These are phyloP conservation scores for Pestalotiopsis sp. DNA, from an alignment of 2,329 filamentous ascomycete species.

Conservation along the genomic window DNA sequence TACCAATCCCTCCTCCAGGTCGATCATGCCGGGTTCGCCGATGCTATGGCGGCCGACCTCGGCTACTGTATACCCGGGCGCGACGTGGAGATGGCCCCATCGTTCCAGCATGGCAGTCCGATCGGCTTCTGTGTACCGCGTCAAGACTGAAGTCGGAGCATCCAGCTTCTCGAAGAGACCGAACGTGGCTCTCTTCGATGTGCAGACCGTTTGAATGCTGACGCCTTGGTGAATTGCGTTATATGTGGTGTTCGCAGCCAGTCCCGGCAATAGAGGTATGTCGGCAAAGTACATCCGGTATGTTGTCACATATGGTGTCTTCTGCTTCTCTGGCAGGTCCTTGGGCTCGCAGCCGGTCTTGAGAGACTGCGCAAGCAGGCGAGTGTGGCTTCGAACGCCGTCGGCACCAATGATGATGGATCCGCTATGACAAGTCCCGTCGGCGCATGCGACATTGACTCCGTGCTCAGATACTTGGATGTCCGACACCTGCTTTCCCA, in stretches of 20 bases:
- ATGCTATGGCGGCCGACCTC: neutral
- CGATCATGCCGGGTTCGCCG: neutral
- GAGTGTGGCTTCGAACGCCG: neutral
- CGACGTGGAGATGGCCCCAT: slow-evolving; percentile 3
- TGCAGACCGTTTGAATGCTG: slow-evolving; percentile 2
- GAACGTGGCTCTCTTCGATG: slow-evolving; percentile 5
- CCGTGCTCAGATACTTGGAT: neutral
- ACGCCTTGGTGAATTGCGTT: slow-evolving; percentile 1
- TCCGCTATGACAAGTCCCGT: neutral
- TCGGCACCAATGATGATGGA: neutral
- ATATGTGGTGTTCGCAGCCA: neutral
- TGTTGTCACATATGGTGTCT: neutral
- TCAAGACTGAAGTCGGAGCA: neutral
- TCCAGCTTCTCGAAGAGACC: neutral
- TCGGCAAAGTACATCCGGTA: neutral
- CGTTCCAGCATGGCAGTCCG: neutral
- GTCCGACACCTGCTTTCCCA: neutral
- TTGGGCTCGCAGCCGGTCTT: neutral
- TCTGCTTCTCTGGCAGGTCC: neutral
- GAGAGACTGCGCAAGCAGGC: neutral
- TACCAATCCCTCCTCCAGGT: slow-evolving; percentile 3
- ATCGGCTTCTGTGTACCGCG: slow-evolving; percentile 2
- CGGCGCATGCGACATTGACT: neutral
- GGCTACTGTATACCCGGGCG: neutral
- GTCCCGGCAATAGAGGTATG: neutral